Conservation (phyloP, 176 grass and related monocot species). For the Canna indica region DNA sequence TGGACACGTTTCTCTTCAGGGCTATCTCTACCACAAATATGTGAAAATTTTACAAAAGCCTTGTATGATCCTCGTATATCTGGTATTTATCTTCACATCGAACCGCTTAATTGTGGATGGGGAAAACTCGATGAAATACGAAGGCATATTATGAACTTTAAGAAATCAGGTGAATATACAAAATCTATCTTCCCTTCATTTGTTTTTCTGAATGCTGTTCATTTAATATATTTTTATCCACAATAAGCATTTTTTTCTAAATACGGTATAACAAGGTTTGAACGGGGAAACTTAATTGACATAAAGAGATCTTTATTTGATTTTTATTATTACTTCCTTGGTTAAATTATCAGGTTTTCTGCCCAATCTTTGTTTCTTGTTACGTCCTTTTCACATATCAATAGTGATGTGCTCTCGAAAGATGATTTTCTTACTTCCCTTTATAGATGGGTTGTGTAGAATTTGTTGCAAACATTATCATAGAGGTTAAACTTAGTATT, state of each 20-base stretch:
- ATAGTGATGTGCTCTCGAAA: too few relatives aligned
- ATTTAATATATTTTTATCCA: neutral
- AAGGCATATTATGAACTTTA: constrained; percentile 80
- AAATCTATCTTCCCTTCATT: neutral
- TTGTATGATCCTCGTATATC: constrained; percentile 87
- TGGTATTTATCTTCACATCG: constrained; percentile 81
- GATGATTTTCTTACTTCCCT: too few relatives aligned
- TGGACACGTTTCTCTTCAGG: constrained; percentile 57
- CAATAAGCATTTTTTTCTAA: neutral
- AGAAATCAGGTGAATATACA: constrained; percentile 63
- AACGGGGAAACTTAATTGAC: neutral
- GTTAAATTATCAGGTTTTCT: too few relatives aligned
- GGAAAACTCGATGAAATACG: constrained; percentile 88
- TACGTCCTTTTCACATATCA: too few relatives aligned
- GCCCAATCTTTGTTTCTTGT: too few relatives aligned
- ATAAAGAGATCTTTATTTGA: neutral
- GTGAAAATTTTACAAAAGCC: constrained; percentile 83
- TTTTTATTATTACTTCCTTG: neutral
- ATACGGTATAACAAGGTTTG: neutral
- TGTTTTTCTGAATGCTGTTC: neutral
- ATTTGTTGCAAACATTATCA: too few relatives aligned
- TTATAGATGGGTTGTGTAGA: too few relatives aligned
- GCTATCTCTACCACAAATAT: constrained; percentile 78
- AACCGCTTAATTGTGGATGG: constrained; percentile 80
- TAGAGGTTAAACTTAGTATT: too few relatives aligned